Percentiles rank a stretch among this genome's conserved stretches.
Conservation (phyloP, 108 stramenopile genomes). For the Seminavis robusta region DNA sequence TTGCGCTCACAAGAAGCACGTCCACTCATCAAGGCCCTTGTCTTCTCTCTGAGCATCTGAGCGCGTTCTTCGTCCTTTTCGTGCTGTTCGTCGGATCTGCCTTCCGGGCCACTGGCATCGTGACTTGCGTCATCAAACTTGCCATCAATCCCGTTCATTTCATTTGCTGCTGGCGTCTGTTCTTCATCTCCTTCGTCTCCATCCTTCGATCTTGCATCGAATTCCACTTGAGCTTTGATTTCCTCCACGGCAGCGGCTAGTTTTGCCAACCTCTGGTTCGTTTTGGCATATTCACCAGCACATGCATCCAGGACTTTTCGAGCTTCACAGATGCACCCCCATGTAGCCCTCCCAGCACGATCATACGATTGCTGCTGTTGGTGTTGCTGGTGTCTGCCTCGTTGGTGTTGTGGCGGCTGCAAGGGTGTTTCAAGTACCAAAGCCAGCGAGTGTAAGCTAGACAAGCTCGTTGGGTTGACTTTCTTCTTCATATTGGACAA, state of each 20-base stretch:
- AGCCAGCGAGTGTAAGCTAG: slow-evolving; percentile 71
- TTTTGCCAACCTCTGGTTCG: slow-evolving; percentile 50
- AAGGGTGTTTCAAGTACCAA: slow-evolving; percentile 47
- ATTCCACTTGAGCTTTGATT: slow-evolving; percentile 33
- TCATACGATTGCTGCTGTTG: no score
- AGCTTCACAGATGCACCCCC: slow-evolving; percentile 87
- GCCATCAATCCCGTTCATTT: slow-evolving; percentile 3
- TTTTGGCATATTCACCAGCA: slow-evolving; percentile 47
- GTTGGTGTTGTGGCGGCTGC: slow-evolving; percentile 8
- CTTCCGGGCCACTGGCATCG: background rate
- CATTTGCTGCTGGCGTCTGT: slow-evolving; percentile 6
- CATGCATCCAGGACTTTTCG: slow-evolving; percentile 72
- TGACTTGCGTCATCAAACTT: background rate
- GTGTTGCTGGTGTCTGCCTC: slow-evolving; percentile 24
- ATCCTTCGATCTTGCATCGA: no score
- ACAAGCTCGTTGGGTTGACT: slow-evolving; percentile 60
- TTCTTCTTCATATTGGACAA: slow-evolving; percentile 86
- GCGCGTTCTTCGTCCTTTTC: slow-evolving; percentile 7
- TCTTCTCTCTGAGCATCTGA: slow-evolving; percentile 38
- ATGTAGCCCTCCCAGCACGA: slow-evolving; percentile 74
- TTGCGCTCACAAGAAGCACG: slow-evolving; percentile 75
- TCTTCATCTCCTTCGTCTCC: slow-evolving; percentile 12
- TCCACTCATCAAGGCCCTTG: slow-evolving; percentile 39
- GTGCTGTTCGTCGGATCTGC: background rate
- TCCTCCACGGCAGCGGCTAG: slow-evolving; percentile 44